Evolutionary conservation across 768 basidiomycete species (phyloP).

Genomic region (Dentipellis fragilis): DNA sequence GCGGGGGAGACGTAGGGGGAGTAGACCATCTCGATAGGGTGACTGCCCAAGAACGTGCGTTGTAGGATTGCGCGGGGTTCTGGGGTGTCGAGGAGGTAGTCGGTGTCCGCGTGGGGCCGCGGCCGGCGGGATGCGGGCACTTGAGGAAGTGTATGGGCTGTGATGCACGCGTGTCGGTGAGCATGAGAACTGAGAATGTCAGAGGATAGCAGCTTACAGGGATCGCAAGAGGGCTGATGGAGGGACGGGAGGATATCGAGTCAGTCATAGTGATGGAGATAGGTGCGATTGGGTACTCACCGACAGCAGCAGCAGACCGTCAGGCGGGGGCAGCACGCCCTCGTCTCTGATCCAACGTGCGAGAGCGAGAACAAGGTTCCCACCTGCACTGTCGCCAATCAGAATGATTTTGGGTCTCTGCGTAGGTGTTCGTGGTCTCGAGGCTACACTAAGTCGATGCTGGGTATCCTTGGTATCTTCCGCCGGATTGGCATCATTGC

Average conservation of each 20-base stretch:
- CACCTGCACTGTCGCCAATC: conserved; percentile 47
- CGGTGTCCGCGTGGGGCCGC: conserved; percentile 36
- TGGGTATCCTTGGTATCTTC: neutral
- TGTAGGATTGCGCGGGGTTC: conserved; percentile 43
- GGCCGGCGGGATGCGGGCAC: conserved; percentile 39
- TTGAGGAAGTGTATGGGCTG: conserved; percentile 38
- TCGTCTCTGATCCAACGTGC: conserved; percentile 48
- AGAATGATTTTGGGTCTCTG: conserved; percentile 28
- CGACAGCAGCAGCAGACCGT: conserved; percentile 40
- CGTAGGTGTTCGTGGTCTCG: neutral
- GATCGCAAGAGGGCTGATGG: conserved; percentile 16
- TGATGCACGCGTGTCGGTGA: neutral
- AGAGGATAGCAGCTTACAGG: neutral
- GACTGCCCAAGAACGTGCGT: conserved; percentile 41
- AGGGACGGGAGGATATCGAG: conserved; percentile 37
- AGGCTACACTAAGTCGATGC: conserved; percentile 5
- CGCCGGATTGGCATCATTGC: neutral
- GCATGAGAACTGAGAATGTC: no score
- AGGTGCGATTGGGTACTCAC: conserved; percentile 29
- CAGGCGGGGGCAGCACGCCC: conserved; percentile 31
- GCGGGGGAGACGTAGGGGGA: conserved; percentile 26
- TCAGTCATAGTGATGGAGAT: conserved; percentile 31
- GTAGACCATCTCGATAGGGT: conserved; percentile 24
- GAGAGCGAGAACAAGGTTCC: conserved; percentile 40
- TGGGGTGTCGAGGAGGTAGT: conserved; percentile 44